Evolutionary conservation across 2,329 filamentous ascomycete species (phyloP).

Genomic region (Venturia effusa): DNA sequence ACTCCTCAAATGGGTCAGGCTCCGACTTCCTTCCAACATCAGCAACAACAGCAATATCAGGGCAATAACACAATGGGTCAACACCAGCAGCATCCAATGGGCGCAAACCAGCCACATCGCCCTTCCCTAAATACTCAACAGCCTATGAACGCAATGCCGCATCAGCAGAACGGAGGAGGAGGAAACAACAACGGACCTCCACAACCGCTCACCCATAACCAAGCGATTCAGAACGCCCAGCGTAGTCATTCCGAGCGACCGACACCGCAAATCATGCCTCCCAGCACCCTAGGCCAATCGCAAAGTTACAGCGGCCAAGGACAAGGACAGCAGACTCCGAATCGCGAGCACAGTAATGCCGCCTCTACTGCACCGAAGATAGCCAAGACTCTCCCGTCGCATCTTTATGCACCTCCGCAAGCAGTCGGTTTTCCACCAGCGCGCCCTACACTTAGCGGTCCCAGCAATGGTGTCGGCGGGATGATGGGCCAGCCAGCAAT

Average conservation of each 20-base stretch:
- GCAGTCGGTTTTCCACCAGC: constrained; percentile 55
- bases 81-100: constrained; percentile 6
- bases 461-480: constrained; percentile 61
- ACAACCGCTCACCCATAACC: constrained; percentile 32
- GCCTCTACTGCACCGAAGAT: constrained; percentile 35
- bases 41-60: neutral
- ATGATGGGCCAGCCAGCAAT: constrained; percentile 83
- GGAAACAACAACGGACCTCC: constrained; percentile 22
- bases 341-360: constrained; percentile 6
- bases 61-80: constrained; percentile 4
- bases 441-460: constrained; percentile 76
- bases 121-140: constrained; percentile 13
- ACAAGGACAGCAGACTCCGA: constrained; percentile 17
- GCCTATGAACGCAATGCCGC: constrained; percentile 18
- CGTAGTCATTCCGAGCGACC: constrained; percentile 26
- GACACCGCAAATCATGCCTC: constrained; percentile 13
- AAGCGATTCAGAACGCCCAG: constrained; percentile 32
- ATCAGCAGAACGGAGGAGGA: constrained; percentile 13
- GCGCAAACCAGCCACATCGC: constrained; percentile 2
- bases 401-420: constrained; percentile 58
- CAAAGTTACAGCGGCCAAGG: constrained; percentile 21
- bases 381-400: constrained; percentile 55
- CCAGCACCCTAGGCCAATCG: neutral
- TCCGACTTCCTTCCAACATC: neutral
- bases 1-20: constrained; percentile 4